Base-by-base conservation (phyloP, 163 green algal species). In the Scenedesmus sp. region DNA sequence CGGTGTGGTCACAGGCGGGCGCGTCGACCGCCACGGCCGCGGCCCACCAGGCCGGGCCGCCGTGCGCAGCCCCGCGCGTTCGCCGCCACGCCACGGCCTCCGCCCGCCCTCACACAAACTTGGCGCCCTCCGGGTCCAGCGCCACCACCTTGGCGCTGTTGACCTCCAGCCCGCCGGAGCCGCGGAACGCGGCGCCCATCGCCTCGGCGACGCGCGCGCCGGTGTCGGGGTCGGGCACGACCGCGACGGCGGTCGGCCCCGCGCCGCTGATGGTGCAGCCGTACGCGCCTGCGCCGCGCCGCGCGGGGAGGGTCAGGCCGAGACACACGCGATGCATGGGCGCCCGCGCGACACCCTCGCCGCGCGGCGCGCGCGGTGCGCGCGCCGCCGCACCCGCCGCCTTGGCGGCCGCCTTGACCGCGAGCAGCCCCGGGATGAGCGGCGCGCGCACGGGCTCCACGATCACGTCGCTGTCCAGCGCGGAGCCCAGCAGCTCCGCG, bases 191-290 rank as follows among this genome's bases (percentile, higher is more conserved):
- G 0, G 80, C 78, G 5, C 70, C 84, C 93, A 98, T 98, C 6
- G 94, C 93, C 57, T 91, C 87, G 20, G 75, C 81, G n/a, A 98
- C 94, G 17, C 57, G 66, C 62, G 91, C 56, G 0, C 94, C 95
- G 14, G 84, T 56, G 11, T 89, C 84, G 1, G 82, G 81, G 70
- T 92, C 84, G 20, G 86, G 77, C 36, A 98, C 94, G 10, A 98
- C 85, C 26, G 94, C 94, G n/a, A 98, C 93, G 31, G 90, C 93
- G 1, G 96, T 99, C 14, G 96, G 96, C 1, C 96, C 96, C 14
- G 96, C 96, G 7, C 96, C 96, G 81, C 91, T 97, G 85, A 99
- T 99, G 56, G 96, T 98, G 88, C 94, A 98, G 28, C 96, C 96
- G 78, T 89, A 97, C 0, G 96, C 96, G 18, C 95, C 95, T 90